Percentiles rank a stretch among this genome's conserved stretches.
Conservation (phyloP, 208 protist genomes). For the Leishmania gerbilli region DNA sequence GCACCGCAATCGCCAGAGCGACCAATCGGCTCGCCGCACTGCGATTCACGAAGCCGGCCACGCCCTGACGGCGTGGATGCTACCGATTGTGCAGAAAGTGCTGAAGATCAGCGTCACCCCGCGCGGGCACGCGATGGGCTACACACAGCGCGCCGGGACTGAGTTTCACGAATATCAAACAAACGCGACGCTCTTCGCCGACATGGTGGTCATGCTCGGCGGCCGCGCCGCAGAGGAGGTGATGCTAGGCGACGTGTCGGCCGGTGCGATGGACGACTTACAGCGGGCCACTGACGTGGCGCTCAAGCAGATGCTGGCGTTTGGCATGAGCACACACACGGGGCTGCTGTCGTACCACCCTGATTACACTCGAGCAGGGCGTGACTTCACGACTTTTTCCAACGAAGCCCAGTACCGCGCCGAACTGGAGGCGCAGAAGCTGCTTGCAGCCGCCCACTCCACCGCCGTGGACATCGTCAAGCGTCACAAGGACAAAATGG, state of each 20-base stretch:
- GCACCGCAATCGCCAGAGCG: constrained; percentile 81
- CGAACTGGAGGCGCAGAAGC: constrained; percentile 71
- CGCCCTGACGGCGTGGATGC: constrained; percentile 76
- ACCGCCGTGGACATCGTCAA: constrained; percentile 58
- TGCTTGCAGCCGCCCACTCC: constrained; percentile 69
- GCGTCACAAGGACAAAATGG: constrained; percentile 60
- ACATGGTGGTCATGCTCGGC: constrained; percentile 87
- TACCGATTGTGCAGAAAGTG: constrained; percentile 72
- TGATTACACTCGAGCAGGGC: constrained; percentile 78
- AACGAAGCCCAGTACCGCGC: constrained; percentile 75
- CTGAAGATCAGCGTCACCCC: constrained; percentile 87
- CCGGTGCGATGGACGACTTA: constrained; percentile 88
- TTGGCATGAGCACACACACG: constrained; percentile 80
- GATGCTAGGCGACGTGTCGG: constrained; percentile 88
- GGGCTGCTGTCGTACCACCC: constrained; percentile 85
- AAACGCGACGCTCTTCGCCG: constrained; percentile 83
- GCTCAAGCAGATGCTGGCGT: constrained; percentile 81
- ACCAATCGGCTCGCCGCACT: constrained; percentile 54
- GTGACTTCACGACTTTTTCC: constrained; percentile 84
- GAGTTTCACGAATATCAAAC: constrained; percentile 91
- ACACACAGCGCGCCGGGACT: constrained; percentile 84
- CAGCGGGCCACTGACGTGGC: constrained; percentile 86
- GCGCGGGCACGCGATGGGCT: constrained; percentile 81
- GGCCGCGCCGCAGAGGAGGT: constrained; percentile 87
- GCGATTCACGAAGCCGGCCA: constrained; percentile 82